These are phyloP conservation scores for Endothia cerciana DNA, from an alignment of 2,329 filamentous ascomycete species.

Conservation along the genomic window DNA sequence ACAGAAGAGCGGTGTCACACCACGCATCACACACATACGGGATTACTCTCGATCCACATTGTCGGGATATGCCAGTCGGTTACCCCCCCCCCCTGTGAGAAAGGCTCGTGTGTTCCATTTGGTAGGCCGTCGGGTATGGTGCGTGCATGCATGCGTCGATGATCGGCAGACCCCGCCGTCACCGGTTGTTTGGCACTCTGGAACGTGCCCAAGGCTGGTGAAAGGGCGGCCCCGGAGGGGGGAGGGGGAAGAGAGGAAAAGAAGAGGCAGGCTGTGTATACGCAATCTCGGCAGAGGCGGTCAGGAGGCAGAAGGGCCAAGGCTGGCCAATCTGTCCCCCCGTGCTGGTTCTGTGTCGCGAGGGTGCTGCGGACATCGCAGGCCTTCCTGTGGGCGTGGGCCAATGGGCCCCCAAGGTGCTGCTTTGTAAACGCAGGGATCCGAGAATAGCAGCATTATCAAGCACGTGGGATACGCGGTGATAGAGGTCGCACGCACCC, in stretches of 20 bases:
- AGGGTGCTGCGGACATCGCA: not conserved
- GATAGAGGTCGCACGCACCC: conserved; percentile 14
- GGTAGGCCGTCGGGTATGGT: not conserved
- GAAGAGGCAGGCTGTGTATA: conserved; percentile 3
- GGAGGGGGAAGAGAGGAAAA: not conserved
- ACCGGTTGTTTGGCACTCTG: conserved; percentile 24
- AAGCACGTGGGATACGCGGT: conserved; percentile 25
- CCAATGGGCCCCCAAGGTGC: conserved; percentile 17
- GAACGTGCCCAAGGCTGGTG: conserved; percentile 1
- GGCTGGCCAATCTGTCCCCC: conserved; percentile 19
- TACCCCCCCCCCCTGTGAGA: not conserved
- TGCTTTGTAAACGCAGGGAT: conserved; percentile 26
- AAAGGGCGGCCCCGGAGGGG: conserved; percentile 19
- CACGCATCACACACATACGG: conserved; percentile 14
- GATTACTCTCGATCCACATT: conserved; percentile 23
- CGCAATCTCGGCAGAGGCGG: conserved; percentile 21
- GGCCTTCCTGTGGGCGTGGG: not conserved
- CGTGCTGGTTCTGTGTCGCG: not conserved
- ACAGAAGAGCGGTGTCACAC: conserved; percentile 25
- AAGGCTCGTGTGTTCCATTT: not conserved
- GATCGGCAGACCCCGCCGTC: conserved; percentile 4
- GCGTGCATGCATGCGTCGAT: not conserved
- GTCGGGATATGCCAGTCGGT: conserved; percentile 18
- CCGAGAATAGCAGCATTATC: conserved; percentile 29
- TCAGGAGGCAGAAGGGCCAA: conserved; percentile 18